Evolutionary conservation across 73 alveolate genomes (phyloP), one percentile per base, ranked within the genome.

Genomic region (Blepharisma japonicum): DNA sequence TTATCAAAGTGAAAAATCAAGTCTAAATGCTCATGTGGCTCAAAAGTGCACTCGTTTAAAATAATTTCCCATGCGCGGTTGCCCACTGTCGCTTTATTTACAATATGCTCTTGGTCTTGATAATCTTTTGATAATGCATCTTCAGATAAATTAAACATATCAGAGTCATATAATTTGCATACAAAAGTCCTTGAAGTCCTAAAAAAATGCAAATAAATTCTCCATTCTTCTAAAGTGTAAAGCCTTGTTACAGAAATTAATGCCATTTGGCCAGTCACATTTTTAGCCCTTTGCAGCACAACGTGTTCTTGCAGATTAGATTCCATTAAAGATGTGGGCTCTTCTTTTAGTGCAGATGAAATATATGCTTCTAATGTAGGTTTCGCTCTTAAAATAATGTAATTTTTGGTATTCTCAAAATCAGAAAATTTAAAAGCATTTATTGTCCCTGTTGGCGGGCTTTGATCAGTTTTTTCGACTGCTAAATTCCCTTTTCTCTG

Each of bases 21-120:
- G 47, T 61, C 74, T 25, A 61, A 61, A 2, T n/a, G 23, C 2
- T 14, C 14, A 25, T 61, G 74, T 2, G 14, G 74, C 23, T 61
- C 74, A 61, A 61, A 61, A 61, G 48, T 61, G 46, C 74, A 61
- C 47, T 61, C 74, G 3, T n/a, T 39, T 61, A 61, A 61, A 1
- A 61, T 61, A 1, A 61, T 61, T 61, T 61, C 74, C 74, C 74
- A 61, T 5, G 23, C 14, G 2, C 23, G 14, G 47, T n/a, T 20
- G 14, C 18, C 2, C 5, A 39, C 38, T 61, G 39, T 18, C 2
- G 49, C 46, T 61, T 25, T 14, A 25, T 61, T 61, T 9, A 61
- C 74, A 8, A 25, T 25, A 25, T 61, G 74, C 2, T 61, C 23
- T n/a, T 14, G 39, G 3, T 61, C 74, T 14, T 14, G 18, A 25